Percentiles rank a stretch among this genome's conserved stretches.
Conservation (phyloP, 371 early-diverging fungal genomes). For the Coemansia sp. region DNA sequence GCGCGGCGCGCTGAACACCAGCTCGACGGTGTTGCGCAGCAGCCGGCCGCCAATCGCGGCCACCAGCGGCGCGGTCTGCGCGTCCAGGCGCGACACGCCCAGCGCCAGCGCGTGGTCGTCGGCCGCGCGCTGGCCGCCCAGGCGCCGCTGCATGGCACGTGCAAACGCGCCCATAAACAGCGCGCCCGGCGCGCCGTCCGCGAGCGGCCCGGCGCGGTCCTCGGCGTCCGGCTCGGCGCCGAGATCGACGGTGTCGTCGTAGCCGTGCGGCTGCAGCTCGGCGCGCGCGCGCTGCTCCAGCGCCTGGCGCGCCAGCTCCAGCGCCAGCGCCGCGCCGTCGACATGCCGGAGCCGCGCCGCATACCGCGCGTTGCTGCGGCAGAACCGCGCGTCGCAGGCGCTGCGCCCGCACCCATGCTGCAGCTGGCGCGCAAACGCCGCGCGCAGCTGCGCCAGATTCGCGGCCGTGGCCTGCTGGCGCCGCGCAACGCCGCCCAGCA, state of each 20-base stretch:
- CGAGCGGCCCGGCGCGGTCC: not conserved
- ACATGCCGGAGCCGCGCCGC: not conserved
- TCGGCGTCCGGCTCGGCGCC: too few relatives aligned
- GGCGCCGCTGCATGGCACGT: constrained; percentile 7
- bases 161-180: constrained; percentile 11
- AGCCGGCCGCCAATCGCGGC: constrained; percentile 19
- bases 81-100: constrained; percentile 21
- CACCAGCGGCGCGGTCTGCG: constrained; percentile 23
- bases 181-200: not conserved
- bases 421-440: constrained; percentile 13
- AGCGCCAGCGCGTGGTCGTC: constrained; percentile 3
- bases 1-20: constrained; percentile 12
- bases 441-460: constrained; percentile 1
- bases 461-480: not conserved
- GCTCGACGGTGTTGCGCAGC: constrained; percentile 23
- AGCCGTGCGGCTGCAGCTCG: constrained; percentile 21
- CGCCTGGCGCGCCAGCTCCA: constrained; percentile 25
- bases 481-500: not conserved
- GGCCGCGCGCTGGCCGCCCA: not conserved
- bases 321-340: constrained; percentile 5
- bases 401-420: constrained; percentile 11
- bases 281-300: not conserved
- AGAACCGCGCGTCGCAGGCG: constrained; percentile 16
- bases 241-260: not conserved
- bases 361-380: constrained; percentile 18